phyloP scores from a whole-genome alignment of 2,329 filamentous ascomycete species.

The Lachnellula subtilissima region DNA sequence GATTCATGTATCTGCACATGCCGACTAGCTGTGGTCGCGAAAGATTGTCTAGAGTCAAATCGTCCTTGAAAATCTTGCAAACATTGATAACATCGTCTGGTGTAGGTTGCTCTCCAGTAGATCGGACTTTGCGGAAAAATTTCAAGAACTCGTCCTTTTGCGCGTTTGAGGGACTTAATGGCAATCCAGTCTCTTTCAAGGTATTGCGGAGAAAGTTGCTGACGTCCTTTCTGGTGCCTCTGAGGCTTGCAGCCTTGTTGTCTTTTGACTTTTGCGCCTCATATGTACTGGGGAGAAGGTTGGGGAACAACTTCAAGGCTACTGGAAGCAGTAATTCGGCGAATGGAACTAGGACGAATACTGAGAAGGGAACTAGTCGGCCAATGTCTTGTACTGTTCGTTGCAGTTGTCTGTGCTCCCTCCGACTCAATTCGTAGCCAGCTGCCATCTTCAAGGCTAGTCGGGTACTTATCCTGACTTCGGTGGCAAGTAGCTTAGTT shows the following conservation, averaged over 20 bases:
- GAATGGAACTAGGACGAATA: conserved; percentile 95
- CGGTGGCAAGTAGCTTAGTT: conserved; percentile 86
- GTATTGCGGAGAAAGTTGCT: conserved; percentile 86
- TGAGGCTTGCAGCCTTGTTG: conserved; percentile 73
- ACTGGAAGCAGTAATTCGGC: conserved; percentile 89
- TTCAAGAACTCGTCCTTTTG: conserved; percentile 91
- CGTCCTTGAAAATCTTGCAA: conserved; percentile 98
- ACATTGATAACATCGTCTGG: conserved; percentile 94
- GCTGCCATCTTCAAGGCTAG: conserved; percentile 96
- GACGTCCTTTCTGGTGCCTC: conserved; percentile 87
- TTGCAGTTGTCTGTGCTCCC: conserved; percentile 88
- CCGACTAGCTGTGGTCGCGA: conserved; percentile 92
- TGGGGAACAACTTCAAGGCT: conserved; percentile 91
- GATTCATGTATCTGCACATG: conserved; percentile 98
- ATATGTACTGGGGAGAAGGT: conserved; percentile 94
- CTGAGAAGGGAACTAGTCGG: conserved; percentile 89
- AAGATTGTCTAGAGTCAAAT: conserved; percentile 93
- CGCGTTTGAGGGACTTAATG: conserved; percentile 75
- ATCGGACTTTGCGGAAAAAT: conserved; percentile 94
- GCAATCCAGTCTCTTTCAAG: conserved; percentile 86
- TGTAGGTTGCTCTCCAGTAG: conserved; percentile 85
- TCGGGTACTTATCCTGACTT: conserved; percentile 87
- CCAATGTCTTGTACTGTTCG: conserved; percentile 91
- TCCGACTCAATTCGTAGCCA: conserved; percentile 90
- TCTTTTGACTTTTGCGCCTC: conserved; percentile 90